Conservation (phyloP, 2,329 filamentous ascomycete genomes). For the Aspergillus sp. region DNA sequence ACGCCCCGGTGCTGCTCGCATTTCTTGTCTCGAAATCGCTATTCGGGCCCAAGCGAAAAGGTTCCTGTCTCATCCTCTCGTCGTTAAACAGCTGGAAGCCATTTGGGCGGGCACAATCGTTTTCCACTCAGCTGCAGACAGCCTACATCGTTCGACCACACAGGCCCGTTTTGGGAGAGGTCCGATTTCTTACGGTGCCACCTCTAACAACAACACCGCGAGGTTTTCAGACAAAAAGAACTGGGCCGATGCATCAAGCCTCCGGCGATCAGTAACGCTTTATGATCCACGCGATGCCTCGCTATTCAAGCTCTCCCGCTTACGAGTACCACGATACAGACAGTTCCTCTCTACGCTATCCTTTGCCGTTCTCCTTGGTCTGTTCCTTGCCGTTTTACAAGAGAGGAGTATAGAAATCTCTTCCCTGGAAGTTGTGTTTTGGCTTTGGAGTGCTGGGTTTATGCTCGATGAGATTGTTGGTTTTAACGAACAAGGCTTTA, state of each 20-base stretch:
- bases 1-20: slow-evolving; percentile 65
- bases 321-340: slow-evolving; percentile 87
- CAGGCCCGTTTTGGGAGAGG: slow-evolving; percentile 27
- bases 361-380: slow-evolving; percentile 76
- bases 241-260: slow-evolving; percentile 21
- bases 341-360: slow-evolving; percentile 88
- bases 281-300: slow-evolving; percentile 92
- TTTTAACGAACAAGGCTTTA: slow-evolving; percentile 95
- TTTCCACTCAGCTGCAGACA: slow-evolving; percentile 87
- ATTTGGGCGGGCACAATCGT: slow-evolving; percentile 97
- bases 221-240: slow-evolving; percentile 11
- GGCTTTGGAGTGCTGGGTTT: slow-evolving; percentile 97
- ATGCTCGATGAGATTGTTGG: slow-evolving; percentile 96
- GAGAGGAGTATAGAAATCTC: slow-evolving; percentile 79
- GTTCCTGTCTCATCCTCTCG: slow-evolving; percentile 85
- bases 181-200: slow-evolving; percentile 27
- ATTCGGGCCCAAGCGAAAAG: slow-evolving; percentile 91
- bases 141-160: slow-evolving; percentile 66
- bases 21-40: slow-evolving; percentile 88
- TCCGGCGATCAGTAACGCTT: slow-evolving; percentile 73
- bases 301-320: slow-evolving; percentile 82
- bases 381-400: slow-evolving; percentile 80
- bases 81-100: slow-evolving; percentile 91
- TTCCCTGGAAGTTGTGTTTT: slow-evolving; percentile 82
- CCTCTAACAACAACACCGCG: slow-evolving; percentile 10